These are phyloP conservation scores for Phellinidium pouzarii DNA, from an alignment of 1,284 basidiomycete species.

Conservation along the genomic window DNA sequence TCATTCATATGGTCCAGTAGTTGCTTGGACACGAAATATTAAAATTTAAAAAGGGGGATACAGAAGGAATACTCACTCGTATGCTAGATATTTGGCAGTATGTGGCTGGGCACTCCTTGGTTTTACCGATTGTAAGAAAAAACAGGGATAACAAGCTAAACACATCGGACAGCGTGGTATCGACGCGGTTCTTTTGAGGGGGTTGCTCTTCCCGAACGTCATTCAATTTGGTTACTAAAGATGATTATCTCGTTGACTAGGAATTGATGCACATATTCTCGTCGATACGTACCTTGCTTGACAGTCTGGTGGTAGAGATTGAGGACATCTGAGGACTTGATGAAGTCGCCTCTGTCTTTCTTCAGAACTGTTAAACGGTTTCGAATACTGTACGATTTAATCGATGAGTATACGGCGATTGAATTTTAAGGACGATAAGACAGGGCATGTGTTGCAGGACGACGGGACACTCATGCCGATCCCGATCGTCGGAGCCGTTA, in stretches of 20 bases:
- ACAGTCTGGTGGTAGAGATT: constrained; percentile 90
- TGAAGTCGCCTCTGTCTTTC: constrained; percentile 83
- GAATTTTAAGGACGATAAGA: neutral
- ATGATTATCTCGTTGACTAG: constrained; percentile 1
- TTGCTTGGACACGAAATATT: constrained; percentile 51
- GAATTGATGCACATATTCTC: neutral
- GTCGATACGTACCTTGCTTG: constrained; percentile 69
- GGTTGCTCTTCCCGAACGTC: constrained; percentile 79
- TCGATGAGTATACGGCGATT: constrained; percentile 24
- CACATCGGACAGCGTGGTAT: constrained; percentile 89
- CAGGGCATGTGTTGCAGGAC: neutral
- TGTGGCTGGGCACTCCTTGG: constrained; percentile 84
- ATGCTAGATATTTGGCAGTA: constrained; percentile 94
- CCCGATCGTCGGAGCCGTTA: neutral
- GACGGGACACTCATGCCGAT: neutral
- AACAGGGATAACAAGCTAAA: constrained; percentile 89
- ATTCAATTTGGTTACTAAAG: constrained; percentile 83
- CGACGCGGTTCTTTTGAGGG: constrained; percentile 80
- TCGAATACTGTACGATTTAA: constrained; percentile 61
- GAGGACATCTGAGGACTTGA: constrained; percentile 91
- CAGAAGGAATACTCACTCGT: constrained; percentile 56
- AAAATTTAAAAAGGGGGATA: neutral
- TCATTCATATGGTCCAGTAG: constrained; percentile 91
- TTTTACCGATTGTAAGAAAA: constrained; percentile 92
- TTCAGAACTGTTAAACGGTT: constrained; percentile 86